Percentiles rank a stretch among this genome's conserved stretches.
Conservation (phyloP, 2,329 filamentous ascomycete species). For the Metarhizium brunneum region DNA sequence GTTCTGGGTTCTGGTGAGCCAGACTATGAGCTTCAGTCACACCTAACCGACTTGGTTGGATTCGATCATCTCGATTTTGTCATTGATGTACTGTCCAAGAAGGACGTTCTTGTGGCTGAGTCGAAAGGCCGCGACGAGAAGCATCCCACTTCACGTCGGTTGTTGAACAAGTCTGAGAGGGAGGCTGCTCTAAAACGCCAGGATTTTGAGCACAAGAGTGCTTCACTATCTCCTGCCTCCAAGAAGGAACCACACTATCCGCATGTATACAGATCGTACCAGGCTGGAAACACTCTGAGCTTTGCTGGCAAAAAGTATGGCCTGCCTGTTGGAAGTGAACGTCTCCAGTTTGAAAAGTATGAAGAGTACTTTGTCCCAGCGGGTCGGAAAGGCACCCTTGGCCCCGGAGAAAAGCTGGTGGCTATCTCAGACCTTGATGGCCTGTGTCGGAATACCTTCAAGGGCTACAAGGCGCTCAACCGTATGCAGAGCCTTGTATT, state of each 20-base stretch:
- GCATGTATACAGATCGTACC: slow-evolving; percentile 81
- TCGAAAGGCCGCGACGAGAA: slow-evolving; percentile 23
- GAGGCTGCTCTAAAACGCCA: slow-evolving; percentile 67
- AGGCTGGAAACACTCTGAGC: slow-evolving; percentile 78
- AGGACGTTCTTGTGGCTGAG: slow-evolving; percentile 53
- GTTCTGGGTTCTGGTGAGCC: slow-evolving; percentile 57
- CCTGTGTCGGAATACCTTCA: slow-evolving; percentile 84
- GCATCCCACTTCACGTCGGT: slow-evolving; percentile 31
- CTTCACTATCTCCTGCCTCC: slow-evolving; percentile 60
- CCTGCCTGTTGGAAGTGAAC: slow-evolving; percentile 66
- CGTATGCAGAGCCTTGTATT: slow-evolving; percentile 98
- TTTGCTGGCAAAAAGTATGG: slow-evolving; percentile 72
- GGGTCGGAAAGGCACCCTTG: slow-evolving; percentile 64
- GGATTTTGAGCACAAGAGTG: slow-evolving; percentile 77
- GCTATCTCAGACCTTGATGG: slow-evolving; percentile 78
- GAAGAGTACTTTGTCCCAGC: slow-evolving; percentile 87
- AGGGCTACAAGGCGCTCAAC: slow-evolving; percentile 86
- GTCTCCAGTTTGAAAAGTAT: slow-evolving; percentile 65
- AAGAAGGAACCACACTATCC: slow-evolving; percentile 73
- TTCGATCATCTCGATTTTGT: slow-evolving; percentile 92
- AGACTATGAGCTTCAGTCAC: slow-evolving; percentile 85
- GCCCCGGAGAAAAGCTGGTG: slow-evolving; percentile 64
- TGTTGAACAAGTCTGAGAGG: slow-evolving; percentile 69
- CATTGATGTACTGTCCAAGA: slow-evolving; percentile 76
- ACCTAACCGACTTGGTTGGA: slow-evolving; percentile 80